These are phyloP conservation scores for Tilletia horrida DNA, from an alignment of 1,284 basidiomycete species.

Conservation along the genomic window DNA sequence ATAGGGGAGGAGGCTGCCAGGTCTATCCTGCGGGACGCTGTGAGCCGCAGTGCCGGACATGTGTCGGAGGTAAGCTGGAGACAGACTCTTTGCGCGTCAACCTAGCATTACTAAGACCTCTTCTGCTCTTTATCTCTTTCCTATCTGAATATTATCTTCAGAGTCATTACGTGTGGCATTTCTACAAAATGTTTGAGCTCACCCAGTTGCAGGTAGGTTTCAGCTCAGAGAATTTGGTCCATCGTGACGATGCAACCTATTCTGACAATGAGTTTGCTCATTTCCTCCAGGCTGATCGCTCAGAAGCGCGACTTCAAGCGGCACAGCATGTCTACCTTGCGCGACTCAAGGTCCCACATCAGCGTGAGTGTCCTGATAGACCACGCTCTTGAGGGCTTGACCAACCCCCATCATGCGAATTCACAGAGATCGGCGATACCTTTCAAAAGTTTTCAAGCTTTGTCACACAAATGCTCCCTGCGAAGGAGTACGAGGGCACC, in stretches of 20 bases:
- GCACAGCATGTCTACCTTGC: constrained; percentile 40
- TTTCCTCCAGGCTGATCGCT: not conserved
- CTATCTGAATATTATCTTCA: not conserved
- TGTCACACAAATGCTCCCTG: constrained; percentile 35
- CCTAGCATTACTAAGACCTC: not conserved
- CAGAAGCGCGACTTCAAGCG: constrained; percentile 26
- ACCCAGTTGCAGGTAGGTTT: constrained; percentile 20
- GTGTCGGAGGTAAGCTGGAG: constrained; percentile 3
- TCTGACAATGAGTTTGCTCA: not conserved
- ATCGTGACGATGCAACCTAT: not conserved
- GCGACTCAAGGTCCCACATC: constrained; percentile 37
- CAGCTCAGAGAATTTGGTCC: constrained; percentile 3
- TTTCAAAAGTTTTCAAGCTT: constrained; percentile 44
- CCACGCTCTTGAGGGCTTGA: not conserved
- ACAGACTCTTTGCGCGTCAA: not conserved
- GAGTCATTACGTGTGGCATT: constrained; percentile 38
- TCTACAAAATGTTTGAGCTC: constrained; percentile 39
- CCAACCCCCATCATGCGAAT: too few relatives aligned
- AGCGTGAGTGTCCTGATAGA: constrained; percentile 15
- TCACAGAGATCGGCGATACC: constrained; percentile 30
- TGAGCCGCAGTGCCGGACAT: constrained; percentile 21
- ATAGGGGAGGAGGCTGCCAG: constrained; percentile 17
- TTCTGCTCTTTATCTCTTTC: not conserved
- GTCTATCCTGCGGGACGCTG: constrained; percentile 19
- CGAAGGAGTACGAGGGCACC: constrained; percentile 41